phyloP scores from a whole-genome alignment of 306 rosid species.

The Sphenostylis stenocarpa region DNA sequence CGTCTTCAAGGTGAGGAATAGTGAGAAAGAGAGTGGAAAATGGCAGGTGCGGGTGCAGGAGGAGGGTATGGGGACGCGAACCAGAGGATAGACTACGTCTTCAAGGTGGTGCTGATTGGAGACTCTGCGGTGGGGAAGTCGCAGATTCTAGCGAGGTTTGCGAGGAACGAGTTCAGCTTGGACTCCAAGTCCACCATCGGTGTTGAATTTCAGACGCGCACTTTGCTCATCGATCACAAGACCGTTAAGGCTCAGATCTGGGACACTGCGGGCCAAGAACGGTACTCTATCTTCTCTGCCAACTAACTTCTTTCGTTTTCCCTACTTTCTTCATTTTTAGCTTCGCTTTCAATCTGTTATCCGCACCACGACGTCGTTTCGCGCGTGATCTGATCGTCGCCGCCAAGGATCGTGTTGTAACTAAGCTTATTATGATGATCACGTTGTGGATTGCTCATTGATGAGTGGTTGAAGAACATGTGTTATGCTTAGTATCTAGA shows the following conservation, averaged over 20 bases:
- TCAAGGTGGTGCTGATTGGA: slow-evolving; percentile 94
- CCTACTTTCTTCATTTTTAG: neutral
- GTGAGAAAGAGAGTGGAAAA: slow-evolving; percentile 17
- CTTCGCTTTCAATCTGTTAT: neutral
- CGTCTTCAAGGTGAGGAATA: neutral
- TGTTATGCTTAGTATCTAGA: neutral
- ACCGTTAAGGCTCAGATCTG: slow-evolving; percentile 99
- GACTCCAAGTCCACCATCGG: slow-evolving; percentile 98
- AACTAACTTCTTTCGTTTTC: neutral
- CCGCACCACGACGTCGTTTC: neutral
- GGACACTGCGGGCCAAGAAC: slow-evolving; percentile 99
- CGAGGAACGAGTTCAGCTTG: slow-evolving; percentile 94
- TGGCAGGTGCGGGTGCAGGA: slow-evolving; percentile 66
- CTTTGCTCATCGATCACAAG: slow-evolving; percentile 84
- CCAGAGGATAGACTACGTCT: slow-evolving; percentile 95
- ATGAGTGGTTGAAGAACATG: neutral
- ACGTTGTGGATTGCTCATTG: neutral
- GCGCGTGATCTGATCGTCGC: slow-evolving; percentile 17
- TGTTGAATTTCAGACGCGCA: slow-evolving; percentile 94
- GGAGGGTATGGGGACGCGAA: slow-evolving; percentile 77
- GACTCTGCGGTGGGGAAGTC: slow-evolving; percentile 99
- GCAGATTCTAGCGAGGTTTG: slow-evolving; percentile 90
- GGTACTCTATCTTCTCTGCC: slow-evolving; percentile 43
- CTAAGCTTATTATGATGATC: neutral
- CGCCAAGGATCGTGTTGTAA: neutral